phyloP scores from a whole-genome alignment of 2,329 filamentous ascomycete species.

The Tothia fuscella region DNA sequence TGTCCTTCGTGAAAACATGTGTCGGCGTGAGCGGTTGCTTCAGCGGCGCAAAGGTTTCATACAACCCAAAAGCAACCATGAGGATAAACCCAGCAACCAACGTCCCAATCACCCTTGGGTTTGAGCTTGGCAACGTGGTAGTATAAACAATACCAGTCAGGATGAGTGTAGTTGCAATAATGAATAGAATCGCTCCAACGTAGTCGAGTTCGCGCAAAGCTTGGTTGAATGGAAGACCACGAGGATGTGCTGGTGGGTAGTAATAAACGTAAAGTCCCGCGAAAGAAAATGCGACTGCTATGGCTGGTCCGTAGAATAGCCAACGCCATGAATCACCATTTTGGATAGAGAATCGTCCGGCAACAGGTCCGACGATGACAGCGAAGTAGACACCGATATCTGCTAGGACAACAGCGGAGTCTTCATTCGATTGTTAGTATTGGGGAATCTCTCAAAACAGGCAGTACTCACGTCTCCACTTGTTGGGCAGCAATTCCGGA shows the following conservation, averaged over 20 bases:
- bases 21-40: constrained; percentile 31
- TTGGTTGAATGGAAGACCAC: constrained; percentile 12
- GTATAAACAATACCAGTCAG: constrained; percentile 23
- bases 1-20: constrained; percentile 32
- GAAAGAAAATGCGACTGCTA: constrained; percentile 6
- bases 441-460: too few species aligned
- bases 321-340: constrained; percentile 5
- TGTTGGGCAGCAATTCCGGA: constrained; percentile 17
- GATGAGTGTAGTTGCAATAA: constrained; percentile 18
- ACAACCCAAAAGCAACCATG: constrained; percentile 20
- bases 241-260: constrained; percentile 12
- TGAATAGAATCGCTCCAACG: constrained; percentile 21
- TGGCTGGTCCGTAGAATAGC: constrained; percentile 10
- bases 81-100: constrained; percentile 21
- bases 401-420: too few species aligned
- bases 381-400: constrained; percentile 4
- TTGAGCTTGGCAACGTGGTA: constrained; percentile 16
- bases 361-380: constrained; percentile 12
- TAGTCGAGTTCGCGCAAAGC: constrained; percentile 23
- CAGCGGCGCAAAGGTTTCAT: constrained; percentile 20
- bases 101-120: constrained; percentile 21
- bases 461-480: too few species aligned
- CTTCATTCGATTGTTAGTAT: too few species aligned
- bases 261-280: constrained; percentile 10
- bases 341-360: constrained; percentile 11